A percentile compares a stretch with the other conserved stretches of the same genome.
Conservation (phyloP, 495 filamentous ascomycete genomes). For the Penicillium parvum region DNA sequence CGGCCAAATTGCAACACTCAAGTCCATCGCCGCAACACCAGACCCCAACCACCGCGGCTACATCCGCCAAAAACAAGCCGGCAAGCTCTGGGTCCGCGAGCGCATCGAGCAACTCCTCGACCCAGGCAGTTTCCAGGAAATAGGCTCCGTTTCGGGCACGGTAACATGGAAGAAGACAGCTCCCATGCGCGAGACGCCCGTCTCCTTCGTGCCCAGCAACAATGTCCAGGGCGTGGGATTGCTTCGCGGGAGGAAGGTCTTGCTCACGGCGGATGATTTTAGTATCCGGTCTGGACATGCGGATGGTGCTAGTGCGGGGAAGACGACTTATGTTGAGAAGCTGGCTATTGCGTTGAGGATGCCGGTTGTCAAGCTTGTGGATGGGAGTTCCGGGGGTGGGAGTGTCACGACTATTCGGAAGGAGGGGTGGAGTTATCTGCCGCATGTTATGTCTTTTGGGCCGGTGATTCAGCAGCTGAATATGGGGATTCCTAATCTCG, state of each 20-base stretch:
- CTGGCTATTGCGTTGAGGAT: slow-evolving; percentile 46
- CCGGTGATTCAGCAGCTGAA: slow-evolving; percentile 54
- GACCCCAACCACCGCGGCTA: slow-evolving; percentile 52
- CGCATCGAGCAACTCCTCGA: slow-evolving; percentile 54
- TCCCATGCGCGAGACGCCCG: slow-evolving; percentile 45
- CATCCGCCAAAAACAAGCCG: slow-evolving; percentile 55
- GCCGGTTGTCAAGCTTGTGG: slow-evolving; percentile 59
- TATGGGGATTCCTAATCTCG: slow-evolving; percentile 58
- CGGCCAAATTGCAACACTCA: slow-evolving; percentile 45
- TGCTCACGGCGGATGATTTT: slow-evolving; percentile 61
- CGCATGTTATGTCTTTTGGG: slow-evolving; percentile 46
- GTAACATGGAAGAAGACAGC: slow-evolving; percentile 52
- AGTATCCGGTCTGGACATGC: slow-evolving; percentile 61
- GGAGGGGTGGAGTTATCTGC: slow-evolving; percentile 54
- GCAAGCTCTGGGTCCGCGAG: slow-evolving; percentile 63
- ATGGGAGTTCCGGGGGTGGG: slow-evolving; percentile 58
- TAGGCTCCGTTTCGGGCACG: slow-evolving; percentile 56
- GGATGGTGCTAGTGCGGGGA: slow-evolving; percentile 52
- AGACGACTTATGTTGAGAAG: slow-evolving; percentile 58
- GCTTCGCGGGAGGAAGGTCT: slow-evolving; percentile 48
- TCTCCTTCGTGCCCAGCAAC: slow-evolving; percentile 49
- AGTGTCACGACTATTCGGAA: slow-evolving; percentile 55
- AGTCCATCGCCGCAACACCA: slow-evolving; percentile 48
- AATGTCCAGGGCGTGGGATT: slow-evolving; percentile 50
- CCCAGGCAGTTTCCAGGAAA: slow-evolving; percentile 48